Percentiles rank a stretch among this genome's conserved stretches.
Conservation (phyloP, 2,329 filamentous ascomycete species). For the Hymenoscyphus albidus region DNA sequence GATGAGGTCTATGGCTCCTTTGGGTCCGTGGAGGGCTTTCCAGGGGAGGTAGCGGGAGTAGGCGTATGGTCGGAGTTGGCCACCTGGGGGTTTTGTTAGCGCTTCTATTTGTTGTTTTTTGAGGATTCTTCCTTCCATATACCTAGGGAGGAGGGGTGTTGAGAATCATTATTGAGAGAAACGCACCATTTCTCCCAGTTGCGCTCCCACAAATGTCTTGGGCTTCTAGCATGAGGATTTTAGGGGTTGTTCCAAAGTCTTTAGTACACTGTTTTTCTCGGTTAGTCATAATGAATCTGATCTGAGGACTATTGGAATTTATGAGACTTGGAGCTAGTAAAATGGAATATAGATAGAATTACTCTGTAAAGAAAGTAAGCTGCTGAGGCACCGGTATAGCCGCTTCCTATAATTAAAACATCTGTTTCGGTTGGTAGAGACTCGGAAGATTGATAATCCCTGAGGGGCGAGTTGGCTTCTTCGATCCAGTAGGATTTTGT, state of each 20-base stretch:
- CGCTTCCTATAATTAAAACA: constrained; percentile 22
- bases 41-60: constrained; percentile 35
- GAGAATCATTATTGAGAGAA: background rate
- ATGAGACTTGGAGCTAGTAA: background rate
- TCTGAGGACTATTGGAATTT: background rate
- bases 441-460: constrained; percentile 16
- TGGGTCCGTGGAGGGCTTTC: constrained; percentile 30
- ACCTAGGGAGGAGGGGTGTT: constrained; percentile 11
- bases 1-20: constrained; percentile 33
- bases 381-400: constrained; percentile 17
- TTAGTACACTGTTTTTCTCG: constrained; percentile 17
- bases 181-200: constrained; percentile 37
- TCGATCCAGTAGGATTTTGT: constrained; percentile 20
- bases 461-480: constrained; percentile 13
- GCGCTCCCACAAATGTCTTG: constrained; percentile 42
- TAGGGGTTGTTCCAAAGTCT: constrained; percentile 24
- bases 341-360: background rate
- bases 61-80: constrained; percentile 35
- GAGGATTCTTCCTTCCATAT: constrained; percentile 21
- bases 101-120: background rate
- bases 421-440: constrained; percentile 19
- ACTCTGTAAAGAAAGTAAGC: constrained; percentile 26
- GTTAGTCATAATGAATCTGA: background rate
- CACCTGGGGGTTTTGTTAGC: constrained; percentile 20
- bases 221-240: constrained; percentile 40